Evolutionary conservation across 805 yeast species (phyloP), one percentile per base, ranked within the genome.

Genomic region (Geotrichum ghanense): DNA sequence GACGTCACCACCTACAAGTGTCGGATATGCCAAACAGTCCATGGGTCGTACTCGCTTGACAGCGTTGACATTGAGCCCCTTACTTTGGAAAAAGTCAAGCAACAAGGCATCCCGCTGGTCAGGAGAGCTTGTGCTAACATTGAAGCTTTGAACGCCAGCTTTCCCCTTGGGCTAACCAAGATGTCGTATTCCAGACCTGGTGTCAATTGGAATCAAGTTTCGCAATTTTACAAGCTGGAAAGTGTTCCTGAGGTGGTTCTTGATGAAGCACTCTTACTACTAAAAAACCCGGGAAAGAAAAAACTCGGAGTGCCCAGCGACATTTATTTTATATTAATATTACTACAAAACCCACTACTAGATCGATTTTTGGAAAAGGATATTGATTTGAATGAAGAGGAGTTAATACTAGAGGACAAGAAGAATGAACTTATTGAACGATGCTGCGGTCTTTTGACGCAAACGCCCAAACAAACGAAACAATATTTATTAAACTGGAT

Each of bases 361-460:
- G 37, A 24, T 12, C 7, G 7, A 12, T 7, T 7, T 7, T 7
- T n/a, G 7, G 37, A 31, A 10, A 9, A 31, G 17, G 16, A 19
- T n/a, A 31, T 31, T 12, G 37, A 31, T 10, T n/a, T n/a, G n/a
- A n/a, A n/a, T n/a, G n/a, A n/a, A n/a, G n/a, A n/a, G n/a, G n/a
- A n/a, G n/a, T n/a, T n/a, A n/a, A n/a, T n/a, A n/a, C n/a, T n/a
- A n/a, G n/a, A n/a, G n/a, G n/a, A n/a, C n/a, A 31, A 31, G 16
- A 16, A 31, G 16, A 31, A 31, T 19, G 37, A 31, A 12, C 17
- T 68, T 88, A 59, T 81, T 19, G 84, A 83, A 57, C 69, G 88
- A 35, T 65, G 76, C 2, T 65, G 86, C 31, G 96, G 96, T 0
- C 66, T 81, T 5, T 55, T 88, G 45, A 71, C 89, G 1, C 71